Evolutionary conservation across 129 eudicot species (phyloP), one percentile per base, ranked within the genome.

Genomic region (Tagetes erecta): DNA sequence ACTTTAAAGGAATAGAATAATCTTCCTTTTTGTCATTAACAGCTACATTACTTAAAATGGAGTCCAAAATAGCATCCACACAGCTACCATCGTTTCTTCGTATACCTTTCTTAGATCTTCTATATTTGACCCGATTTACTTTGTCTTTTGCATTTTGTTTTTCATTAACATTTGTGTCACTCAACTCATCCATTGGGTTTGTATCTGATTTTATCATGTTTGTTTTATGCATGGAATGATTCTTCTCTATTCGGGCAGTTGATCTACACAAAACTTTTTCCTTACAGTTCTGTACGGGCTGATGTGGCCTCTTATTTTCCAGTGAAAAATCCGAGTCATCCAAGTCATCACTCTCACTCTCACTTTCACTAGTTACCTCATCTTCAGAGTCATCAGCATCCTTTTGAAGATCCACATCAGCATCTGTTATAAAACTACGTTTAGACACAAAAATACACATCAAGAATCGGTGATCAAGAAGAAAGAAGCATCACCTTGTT

Each of bases 61-160:
- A 63, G 31, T 73, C 73, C 77, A 78, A 68, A 68, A 84, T 78
- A 44, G 83, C 75, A 33, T 82, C 71, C 13, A 56, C 35, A 39
- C 39, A 67, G 5, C 31, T 51, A 3, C n/a, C 72, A 11, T 63
- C 52, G 31, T 35, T 57, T 59, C 72, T 75, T 41, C 27, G 56
- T 10, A 41, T 45, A 10, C 20, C 39, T 47, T 70, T 78, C 33
- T 2, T 39, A 47, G 20, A 33, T 67, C 56, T 72, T 65, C 27
- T 11, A 57, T 65, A 1, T 59, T 37, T 73, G 31, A 56, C 53
- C 30, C 13, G 36, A 38, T 70, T 71, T 64, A n/a, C 58, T 67
- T 67, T 68, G 11, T 63, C 68, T 59, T 14, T 13, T 4, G 11
- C 41, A 36, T 58, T 68, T 34, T 1, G 6, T 44, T 47, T 69